A percentile compares a stretch with the other conserved stretches of the same genome.
Conservation (phyloP, 352 stramenopile genomes). For the Saprolegnia diclina region DNA sequence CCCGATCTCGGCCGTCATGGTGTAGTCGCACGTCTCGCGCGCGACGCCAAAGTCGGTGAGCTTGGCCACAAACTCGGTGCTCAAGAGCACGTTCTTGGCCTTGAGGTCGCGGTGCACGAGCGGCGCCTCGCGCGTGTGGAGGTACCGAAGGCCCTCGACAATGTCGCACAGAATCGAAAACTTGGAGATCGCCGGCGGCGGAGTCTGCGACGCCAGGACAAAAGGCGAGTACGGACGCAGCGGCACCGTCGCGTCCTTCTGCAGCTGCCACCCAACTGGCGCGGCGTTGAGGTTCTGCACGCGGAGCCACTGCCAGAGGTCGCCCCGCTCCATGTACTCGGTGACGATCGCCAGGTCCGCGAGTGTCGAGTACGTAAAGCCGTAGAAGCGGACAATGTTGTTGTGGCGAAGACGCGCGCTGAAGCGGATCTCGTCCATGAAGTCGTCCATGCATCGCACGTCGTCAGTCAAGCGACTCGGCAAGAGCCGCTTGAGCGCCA, state of each 20-base stretch:
- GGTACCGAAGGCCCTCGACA: slow-evolving; percentile 20
- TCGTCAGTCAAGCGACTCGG: background rate
- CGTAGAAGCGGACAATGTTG: slow-evolving; percentile 18
- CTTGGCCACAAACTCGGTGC: background rate
- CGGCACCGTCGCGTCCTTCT: background rate
- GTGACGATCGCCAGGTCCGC: slow-evolving; percentile 32
- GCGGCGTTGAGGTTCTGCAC: slow-evolving; percentile 11
- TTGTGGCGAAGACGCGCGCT: slow-evolving; percentile 1
- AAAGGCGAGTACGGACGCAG: background rate
- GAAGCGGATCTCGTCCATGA: slow-evolving; percentile 25
- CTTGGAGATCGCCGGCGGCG: slow-evolving; percentile 7
- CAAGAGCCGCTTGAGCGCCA: slow-evolving; percentile 21
- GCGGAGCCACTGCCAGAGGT: slow-evolving; percentile 30
- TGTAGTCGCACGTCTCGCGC: slow-evolving; percentile 20
- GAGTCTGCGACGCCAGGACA: background rate
- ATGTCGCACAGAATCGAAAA: slow-evolving; percentile 11
- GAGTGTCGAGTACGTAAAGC: slow-evolving; percentile 11
- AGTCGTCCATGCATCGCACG: slow-evolving; percentile 10
- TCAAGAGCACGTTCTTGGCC: slow-evolving; percentile 21
- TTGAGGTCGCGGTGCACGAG: slow-evolving; percentile 26
- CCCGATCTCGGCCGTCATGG: slow-evolving; percentile 22
- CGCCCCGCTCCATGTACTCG: slow-evolving; percentile 33
- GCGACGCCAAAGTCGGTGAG: slow-evolving; percentile 25
- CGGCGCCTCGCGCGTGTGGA: slow-evolving; percentile 5
- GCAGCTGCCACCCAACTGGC: slow-evolving; percentile 3